Evolutionary conservation across 2,329 filamentous ascomycete genomes (phyloP).

Genomic region (Claviceps arundinis): DNA sequence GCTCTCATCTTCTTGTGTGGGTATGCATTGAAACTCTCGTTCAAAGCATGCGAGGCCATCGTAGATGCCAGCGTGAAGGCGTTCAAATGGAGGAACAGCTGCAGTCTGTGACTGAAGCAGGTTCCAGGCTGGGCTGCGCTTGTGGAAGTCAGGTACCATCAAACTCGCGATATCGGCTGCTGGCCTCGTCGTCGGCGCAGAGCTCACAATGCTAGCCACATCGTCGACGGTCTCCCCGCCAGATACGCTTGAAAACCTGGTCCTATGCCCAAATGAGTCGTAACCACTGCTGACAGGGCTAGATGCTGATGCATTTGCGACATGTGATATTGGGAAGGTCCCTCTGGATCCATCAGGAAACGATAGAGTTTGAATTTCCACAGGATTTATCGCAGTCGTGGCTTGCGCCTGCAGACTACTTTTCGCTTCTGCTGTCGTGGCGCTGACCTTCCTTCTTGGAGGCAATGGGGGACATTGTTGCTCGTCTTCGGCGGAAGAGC

Average conservation of each 20-base stretch:
- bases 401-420: conserved; percentile 44
- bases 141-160: conserved; percentile 55
- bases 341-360: conserved; percentile 58
- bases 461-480: conserved; percentile 41
- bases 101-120: conserved; percentile 50
- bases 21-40: conserved; percentile 65
- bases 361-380: conserved; percentile 66
- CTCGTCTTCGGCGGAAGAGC: conserved; percentile 19
- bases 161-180: conserved; percentile 70
- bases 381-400: conserved; percentile 72
- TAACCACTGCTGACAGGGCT: conserved; percentile 27
- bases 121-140: conserved; percentile 55
- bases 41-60: conserved; percentile 53
- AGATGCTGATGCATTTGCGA: conserved; percentile 20
- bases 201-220: conserved; percentile 52
- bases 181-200: conserved; percentile 47
- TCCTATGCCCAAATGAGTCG: conserved; percentile 22
- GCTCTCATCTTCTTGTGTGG: conserved; percentile 32
- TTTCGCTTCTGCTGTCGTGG: conserved; percentile 23
- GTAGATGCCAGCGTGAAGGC: conserved; percentile 28
- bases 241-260: conserved; percentile 18
- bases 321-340: conserved; percentile 35
- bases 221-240: conserved; percentile 42
- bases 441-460: conserved; percentile 30
- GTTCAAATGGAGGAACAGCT: conserved; percentile 48